Base-by-base conservation (phyloP, 1,284 basidiomycete species). In the Cryptococcus sp. region DNA sequence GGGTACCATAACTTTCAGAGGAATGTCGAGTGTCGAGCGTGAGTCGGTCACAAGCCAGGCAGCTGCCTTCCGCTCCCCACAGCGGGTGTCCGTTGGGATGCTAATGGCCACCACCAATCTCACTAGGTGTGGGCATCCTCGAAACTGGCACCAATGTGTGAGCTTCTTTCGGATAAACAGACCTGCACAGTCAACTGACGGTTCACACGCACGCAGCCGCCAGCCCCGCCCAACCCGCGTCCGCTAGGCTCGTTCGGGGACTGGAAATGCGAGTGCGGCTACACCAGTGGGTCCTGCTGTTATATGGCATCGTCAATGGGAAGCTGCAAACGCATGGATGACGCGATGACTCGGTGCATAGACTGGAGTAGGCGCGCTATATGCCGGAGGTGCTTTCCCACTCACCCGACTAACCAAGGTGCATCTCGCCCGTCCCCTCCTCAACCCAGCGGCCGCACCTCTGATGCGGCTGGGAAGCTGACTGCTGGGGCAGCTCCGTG, bases 211-310 rank as follows among this genome's bases (percentile, higher is more conserved):
- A 37, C 43, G 8, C 46, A 33, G 4, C 43, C 35, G n/a, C 18
- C 11, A 38, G 13, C 16, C 56, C 51, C 24, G n/a, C 56, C 9
- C 33, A 43, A 39, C 43, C 44, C 46, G 15, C 58, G 54, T 15
- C 58, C 58, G 28, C 52, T 60, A 12, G 58, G 58, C 1, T 56
- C 58, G 2, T 37, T 56, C 15, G 58, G 58, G 1, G 58, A 60
- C 38, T 60, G 58, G 58, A 50, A 39, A 24, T 60, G 58, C 40
- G 58, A 53, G 18, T 60, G 58, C 50, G 54, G 54, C n/a, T 60
- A 50, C 21, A 60, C 53, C 47, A 60, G 57, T 59, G 38, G 44
- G 53, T 53, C 3, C 47, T 20, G 16, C 23, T 7, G n/a, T n/a
- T n/a, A n/a, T n/a, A n/a, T n/a, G n/a, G n/a, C 28, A 33, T 33